These are phyloP conservation scores for Phytophthora pseudosyringae DNA, from an alignment of 352 stramenopile genomes.

Conservation along the genomic window DNA sequence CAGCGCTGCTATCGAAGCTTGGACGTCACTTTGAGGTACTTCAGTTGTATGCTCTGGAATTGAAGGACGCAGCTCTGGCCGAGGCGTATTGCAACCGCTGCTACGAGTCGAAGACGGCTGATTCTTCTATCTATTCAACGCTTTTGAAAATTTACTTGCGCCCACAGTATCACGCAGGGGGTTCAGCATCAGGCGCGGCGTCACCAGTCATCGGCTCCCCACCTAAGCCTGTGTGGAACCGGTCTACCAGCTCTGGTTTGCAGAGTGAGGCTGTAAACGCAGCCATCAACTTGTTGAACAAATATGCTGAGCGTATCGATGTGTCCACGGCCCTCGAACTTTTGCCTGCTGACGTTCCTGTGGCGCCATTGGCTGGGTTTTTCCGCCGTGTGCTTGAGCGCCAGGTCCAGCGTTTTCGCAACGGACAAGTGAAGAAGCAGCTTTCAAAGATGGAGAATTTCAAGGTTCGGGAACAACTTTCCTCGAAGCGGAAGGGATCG, in stretches of 20 bases:
- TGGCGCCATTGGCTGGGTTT: conserved; percentile 58
- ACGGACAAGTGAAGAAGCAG: conserved; percentile 87
- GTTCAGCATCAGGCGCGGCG: conserved; percentile 21
- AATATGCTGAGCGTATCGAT: conserved; percentile 85
- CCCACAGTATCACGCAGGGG: conserved; percentile 32
- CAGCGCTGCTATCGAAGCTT: conserved; percentile 73
- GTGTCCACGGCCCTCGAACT: conserved; percentile 79
- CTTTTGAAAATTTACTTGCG: conserved; percentile 79
- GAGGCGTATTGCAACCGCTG: conserved; percentile 86
- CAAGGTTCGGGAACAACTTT: conserved; percentile 70
- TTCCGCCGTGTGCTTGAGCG: conserved; percentile 79
- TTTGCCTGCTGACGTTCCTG: conserved; percentile 62
- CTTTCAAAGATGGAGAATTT: conserved; percentile 92
- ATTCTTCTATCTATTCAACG: conserved; percentile 85
- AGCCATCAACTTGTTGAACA: conserved; percentile 81
- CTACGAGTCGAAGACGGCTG: conserved; percentile 74
- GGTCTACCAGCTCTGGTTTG: conserved; percentile 22
- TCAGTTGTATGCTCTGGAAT: conserved; percentile 77
- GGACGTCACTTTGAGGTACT: conserved; percentile 84
- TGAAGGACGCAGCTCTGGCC: conserved; percentile 73
- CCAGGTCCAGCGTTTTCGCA: conserved; percentile 76
- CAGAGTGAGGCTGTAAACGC: conserved; percentile 70
- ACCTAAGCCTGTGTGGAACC: conserved; percentile 31
- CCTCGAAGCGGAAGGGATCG: conserved; percentile 66
- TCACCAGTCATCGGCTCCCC: conserved; percentile 27